Base-by-base conservation (phyloP, 2,329 filamentous ascomycete species). In the Exophiala sp. region DNA sequence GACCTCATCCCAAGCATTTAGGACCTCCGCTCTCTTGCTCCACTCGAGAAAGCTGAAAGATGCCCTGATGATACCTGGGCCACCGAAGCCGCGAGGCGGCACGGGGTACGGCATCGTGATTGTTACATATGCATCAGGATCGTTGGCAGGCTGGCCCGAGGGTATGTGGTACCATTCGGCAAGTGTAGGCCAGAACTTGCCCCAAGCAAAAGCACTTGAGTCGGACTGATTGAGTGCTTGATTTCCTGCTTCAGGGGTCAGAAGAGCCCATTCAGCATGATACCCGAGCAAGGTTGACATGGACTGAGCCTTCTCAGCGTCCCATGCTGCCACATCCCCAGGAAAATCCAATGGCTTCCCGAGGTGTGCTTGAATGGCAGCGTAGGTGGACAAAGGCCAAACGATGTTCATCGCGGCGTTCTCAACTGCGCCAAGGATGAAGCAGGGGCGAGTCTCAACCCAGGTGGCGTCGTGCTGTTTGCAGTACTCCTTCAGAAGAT, bases 151-250 rank as follows among this genome's bases (percentile, higher is more conserved):
- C 6, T 60, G 61, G 1, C 52, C 64, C 61, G 69, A 73, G 8
- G 64, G 57, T 0, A 75, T 65, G 0, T 69, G 66, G 62, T 74
- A 79, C 69, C 73, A 75, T 3, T 62, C 59, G 0, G 75, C 77
- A 5, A 79, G 65, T 51, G 72, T 69, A 0, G 72, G 71, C 74
- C 75, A 81, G 47, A 79, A 71, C 29, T 70, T 69, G 0, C 73
- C 73, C 72, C 74, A 79, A 0, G 73, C 73, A 21, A 79, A 74
- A 0, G 68, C 65, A 11, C 65, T 69, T 3, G 70, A 72, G 48
- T 82, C 77, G 16, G 63, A 63, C 0, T 72, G 71, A 54, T 81
- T 81, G 66, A 80, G 78, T 11, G 69, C 72, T 61, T 80, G 63
- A 52, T 78, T 72, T 40, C 58, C 64, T 2, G 72, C 69, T 2